Evolutionary conservation across 1,139 yeast species (phyloP), one percentile per base, ranked within the genome.

Genomic region (Scheffersomyces segobiensis): DNA sequence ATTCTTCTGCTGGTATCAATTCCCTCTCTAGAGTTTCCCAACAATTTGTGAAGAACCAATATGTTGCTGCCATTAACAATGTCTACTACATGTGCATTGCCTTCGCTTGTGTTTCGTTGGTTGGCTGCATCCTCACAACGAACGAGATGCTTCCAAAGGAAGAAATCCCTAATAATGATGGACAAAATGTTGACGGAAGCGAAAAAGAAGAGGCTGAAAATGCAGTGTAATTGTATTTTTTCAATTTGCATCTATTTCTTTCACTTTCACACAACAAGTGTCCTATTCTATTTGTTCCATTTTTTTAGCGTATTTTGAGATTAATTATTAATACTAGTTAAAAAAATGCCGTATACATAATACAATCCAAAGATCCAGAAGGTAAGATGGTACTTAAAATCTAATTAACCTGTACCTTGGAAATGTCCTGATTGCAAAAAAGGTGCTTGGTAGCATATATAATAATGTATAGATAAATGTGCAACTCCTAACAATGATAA

Each of bases 11-110:
- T 1, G 52, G 68, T 1, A 54, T 77, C 20, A 52, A 60, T 1
- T 50, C 47, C 1, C 67, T 78, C 56, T 60, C 73, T 10, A 71
- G 73, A 1, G 72, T 58, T 20, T 68, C 79, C 0, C 63, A 64
- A 54, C 19, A 32, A 0, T 75, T 74, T 54, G 67, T 78, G 49
- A 75, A 72, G 63, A 46, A 52, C 0, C 72, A 70, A 59, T 69
- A 75, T 55, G 71, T 76, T 76, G 58, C 61, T 8, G 68, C 76
- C 3, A 71, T 77, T 26, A 65, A 67, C 50, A 72, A 74, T 59
- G 79, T 76, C 0, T 77, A 71, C 59, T 76, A 75, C 63, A 69
- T 75, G 70, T 63, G 63, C 24, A 48, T 48, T 48, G 50, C 24
- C 7, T 48, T 48, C 24, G 50, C 50, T 1, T 14, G 12, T n/a